Conservation (phyloP, 495 filamentous ascomycete genomes). For the Pseudomonodictys pantanalensis region DNA sequence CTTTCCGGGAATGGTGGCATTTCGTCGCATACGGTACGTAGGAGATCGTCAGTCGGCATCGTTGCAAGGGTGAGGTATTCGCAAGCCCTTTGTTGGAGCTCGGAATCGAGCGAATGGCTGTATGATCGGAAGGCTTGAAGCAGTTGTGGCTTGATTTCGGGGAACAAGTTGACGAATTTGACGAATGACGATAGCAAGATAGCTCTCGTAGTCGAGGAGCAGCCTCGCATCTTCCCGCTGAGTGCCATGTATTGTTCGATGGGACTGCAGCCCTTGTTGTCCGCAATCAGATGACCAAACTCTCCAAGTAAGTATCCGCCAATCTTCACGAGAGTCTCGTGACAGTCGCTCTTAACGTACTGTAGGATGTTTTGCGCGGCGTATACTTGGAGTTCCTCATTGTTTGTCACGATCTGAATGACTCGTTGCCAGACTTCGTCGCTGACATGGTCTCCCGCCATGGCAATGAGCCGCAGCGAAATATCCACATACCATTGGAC, state of each 20-base stretch:
- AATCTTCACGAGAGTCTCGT: conserved; percentile 96
- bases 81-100: conserved; percentile 93
- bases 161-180: conserved; percentile 98
- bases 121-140: conserved; percentile 86
- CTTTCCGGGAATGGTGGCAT: conserved; percentile 99
- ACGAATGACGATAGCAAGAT: conserved; percentile 94
- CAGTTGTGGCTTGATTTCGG: conserved; percentile 95
- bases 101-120: conserved; percentile 91
- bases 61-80: conserved; percentile 89
- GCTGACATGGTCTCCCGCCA: conserved; percentile 97
- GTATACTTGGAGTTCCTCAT: conserved; percentile 96
- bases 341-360: conserved; percentile 88
- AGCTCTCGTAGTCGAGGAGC: conserved; percentile 82
- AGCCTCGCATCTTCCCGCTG: conserved; percentile 83
- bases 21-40: conserved; percentile 95
- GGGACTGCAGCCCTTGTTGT: conserved; percentile 85
- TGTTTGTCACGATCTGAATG: conserved; percentile 99
- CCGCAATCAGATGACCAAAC: conserved; percentile 97
- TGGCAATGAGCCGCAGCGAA: conserved; percentile 86
- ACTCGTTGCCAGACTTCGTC: conserved; percentile 99
- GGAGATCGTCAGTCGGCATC: conserved; percentile 82
- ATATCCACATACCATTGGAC: conserved; percentile 99
- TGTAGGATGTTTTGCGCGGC: conserved; percentile 87
- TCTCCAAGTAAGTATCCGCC: conserved; percentile 94
- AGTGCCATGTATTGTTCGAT: conserved; percentile 97